phyloP scores from a whole-genome alignment of 2,329 filamentous ascomycete species.

The Fulvia fulva region DNA sequence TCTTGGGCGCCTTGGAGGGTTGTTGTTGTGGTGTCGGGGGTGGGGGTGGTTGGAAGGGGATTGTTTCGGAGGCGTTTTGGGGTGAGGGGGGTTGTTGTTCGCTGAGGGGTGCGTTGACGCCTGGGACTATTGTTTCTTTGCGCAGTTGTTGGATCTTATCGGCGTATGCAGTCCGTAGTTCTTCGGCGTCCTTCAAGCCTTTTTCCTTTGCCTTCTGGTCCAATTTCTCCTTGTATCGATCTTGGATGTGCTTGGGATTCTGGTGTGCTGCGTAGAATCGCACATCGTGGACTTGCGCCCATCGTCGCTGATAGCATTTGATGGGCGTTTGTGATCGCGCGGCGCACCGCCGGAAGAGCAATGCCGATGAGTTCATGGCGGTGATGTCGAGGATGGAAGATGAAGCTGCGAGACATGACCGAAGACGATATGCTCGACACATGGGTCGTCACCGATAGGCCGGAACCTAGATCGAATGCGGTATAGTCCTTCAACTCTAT shows the following conservation, averaged over 20 bases:
- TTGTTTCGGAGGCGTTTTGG: conserved; percentile 21
- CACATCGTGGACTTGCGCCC: conserved; percentile 88
- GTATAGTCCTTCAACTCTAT: background rate
- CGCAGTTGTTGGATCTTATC: conserved; percentile 74
- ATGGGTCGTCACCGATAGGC: background rate
- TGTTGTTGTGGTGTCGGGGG: conserved; percentile 34
- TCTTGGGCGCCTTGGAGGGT: conserved; percentile 32
- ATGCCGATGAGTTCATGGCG: conserved; percentile 18
- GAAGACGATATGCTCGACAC: background rate
- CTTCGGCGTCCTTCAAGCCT: conserved; percentile 65
- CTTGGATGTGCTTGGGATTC: conserved; percentile 59
- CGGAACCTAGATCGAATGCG: background rate
- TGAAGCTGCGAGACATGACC: background rate
- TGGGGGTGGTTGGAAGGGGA: conserved; percentile 35
- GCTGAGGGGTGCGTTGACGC: conserved; percentile 44
- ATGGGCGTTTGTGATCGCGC: conserved; percentile 24
- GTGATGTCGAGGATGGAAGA: conserved; percentile 4
- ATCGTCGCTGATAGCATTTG: conserved; percentile 62
- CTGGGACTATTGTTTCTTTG: conserved; percentile 59
- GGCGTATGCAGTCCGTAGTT: conserved; percentile 76
- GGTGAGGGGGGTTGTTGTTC: conserved; percentile 27
- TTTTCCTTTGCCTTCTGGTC: conserved; percentile 71
- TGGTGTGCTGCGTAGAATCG: conserved; percentile 82
- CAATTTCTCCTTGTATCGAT: conserved; percentile 86
- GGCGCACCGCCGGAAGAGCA: conserved; percentile 23